Evolutionary conservation across 2,329 filamentous ascomycete species (phyloP), one percentile per base, ranked within the genome.

Genomic region (Stemphylium lycopersici): DNA sequence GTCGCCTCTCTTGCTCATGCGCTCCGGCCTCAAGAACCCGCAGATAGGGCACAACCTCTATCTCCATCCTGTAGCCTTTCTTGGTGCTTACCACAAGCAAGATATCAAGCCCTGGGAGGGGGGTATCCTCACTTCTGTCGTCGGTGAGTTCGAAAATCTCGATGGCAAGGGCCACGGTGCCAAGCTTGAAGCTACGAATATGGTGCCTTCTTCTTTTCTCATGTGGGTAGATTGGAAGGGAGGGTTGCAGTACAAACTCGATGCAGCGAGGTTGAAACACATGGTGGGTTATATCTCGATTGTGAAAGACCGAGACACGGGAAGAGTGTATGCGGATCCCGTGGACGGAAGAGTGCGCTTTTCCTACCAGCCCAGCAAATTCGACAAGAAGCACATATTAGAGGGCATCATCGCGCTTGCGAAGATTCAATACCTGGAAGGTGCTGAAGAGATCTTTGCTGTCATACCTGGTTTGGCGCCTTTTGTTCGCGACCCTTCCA

Each of bases 11-110:
- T 72, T 97, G 2, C 80, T 98, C 38, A 78, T 87, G 61, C 88
- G 88, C 44, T 96, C 91, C 56, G 91, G 91, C 1, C 74, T 97
- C 44, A 87, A 84, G 79, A 96, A 96, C 70, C 81, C 82, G 3
- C 87, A 96, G 52, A 88, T 97, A 58, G 93, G 93, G 22, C 84
- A 82, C 6, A 90, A 97, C 66, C 83, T 97, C 3, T 82, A 95
- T 66, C 75, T 96, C 0, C 93, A 98, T 68, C 93, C 93, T 1
- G 87, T 87, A 67, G 68, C 70, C 3, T 59, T 83, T 46, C 60
- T 81, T 10, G 79, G 75, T 31, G 89, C 83, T 2, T 80, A 87
- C n/a, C 92, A 88, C 73, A 80, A 88, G 29, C 81, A 91, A 55
- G 87, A 90, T 32, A 82, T 87, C 16, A 83, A 81, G n/a, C 77